Evolutionary conservation across 768 basidiomycete species (phyloP).

Genomic region (Inosperma sp.): DNA sequence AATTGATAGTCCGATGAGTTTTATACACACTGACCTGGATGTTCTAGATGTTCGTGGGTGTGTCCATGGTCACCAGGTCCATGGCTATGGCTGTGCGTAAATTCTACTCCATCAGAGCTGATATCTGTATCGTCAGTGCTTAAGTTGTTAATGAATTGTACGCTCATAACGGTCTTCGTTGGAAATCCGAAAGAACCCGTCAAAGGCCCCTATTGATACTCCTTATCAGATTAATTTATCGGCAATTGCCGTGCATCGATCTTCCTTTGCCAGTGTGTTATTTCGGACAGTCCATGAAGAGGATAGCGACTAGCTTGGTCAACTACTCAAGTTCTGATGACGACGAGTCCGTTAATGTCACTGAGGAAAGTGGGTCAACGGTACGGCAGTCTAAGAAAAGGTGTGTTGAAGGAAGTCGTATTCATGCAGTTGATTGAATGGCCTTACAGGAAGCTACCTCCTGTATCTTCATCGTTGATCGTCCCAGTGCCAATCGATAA

Average conservation of each 20-base stretch:
- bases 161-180: no score
- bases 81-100: conserved; percentile 55
- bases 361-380: not conserved
- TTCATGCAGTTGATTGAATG: not conserved
- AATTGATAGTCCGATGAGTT: not conserved
- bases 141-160: conserved; percentile 74
- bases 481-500: conserved; percentile 56
- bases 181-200: no score
- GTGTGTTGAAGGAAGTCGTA: conserved; percentile 23
- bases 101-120: conserved; percentile 56
- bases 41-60: conserved; percentile 88
- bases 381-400: conserved; percentile 37
- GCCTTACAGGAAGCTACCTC: conserved; percentile 54
- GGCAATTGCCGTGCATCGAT: no score
- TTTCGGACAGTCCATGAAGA: no score
- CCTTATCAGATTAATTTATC: no score
- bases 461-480: conserved; percentile 47
- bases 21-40: conserved; percentile 57
- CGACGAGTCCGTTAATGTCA: conserved; percentile 22
- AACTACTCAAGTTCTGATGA: conserved; percentile 50
- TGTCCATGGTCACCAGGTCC: conserved; percentile 81
- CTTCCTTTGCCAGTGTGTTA: no score
- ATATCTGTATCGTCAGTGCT: conserved; percentile 33
- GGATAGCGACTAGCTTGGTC: conserved; percentile 36
- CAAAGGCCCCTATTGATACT: no score